Evolutionary conservation across 352 stramenopile genomes (phyloP).

Genomic region (Pythium dissotocum): DNA sequence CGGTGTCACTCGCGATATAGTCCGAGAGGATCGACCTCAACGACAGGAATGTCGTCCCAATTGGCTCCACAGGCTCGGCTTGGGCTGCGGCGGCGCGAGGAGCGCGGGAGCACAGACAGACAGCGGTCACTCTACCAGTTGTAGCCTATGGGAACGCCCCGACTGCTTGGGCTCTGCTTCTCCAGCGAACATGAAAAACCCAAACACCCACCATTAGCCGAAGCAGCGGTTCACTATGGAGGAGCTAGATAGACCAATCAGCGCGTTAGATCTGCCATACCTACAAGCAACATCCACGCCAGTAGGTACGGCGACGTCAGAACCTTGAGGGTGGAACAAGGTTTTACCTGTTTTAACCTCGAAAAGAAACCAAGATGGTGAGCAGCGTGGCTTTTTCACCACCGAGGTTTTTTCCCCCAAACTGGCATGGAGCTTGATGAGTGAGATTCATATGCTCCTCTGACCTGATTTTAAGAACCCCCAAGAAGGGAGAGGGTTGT

Average conservation of each 20-base stretch:
- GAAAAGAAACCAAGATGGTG: neutral
- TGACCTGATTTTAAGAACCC: conserved; percentile 2
- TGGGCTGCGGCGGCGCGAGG: neutral
- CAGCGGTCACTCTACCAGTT: conserved; percentile 5
- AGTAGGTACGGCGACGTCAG: conserved; percentile 13
- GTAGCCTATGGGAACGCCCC: conserved; percentile 11
- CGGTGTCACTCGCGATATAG: neutral
- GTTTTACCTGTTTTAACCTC: conserved; percentile 14
- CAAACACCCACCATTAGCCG: conserved; percentile 12
- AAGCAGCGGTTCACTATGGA: conserved; percentile 15
- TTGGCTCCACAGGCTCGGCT: conserved; percentile 16
- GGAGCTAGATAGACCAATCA: conserved; percentile 5
- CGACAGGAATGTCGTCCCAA: conserved; percentile 22
- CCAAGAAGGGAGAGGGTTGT: neutral
- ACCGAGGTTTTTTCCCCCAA: neutral
- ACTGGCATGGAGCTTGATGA: neutral
- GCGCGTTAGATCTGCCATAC: neutral
- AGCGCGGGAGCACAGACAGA: conserved; percentile 3
- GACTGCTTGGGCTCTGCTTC: conserved; percentile 12
- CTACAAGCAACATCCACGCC: conserved; percentile 13
- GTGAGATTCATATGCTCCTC: neutral
- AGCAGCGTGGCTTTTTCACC: neutral
- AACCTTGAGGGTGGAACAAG: conserved; percentile 21
- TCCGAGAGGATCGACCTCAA: conserved; percentile 13
- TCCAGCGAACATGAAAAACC: conserved; percentile 26